Evolutionary conservation across 192 early-diverging fungal species (phyloP).

Genomic region (Entophlyctis helioformis): DNA sequence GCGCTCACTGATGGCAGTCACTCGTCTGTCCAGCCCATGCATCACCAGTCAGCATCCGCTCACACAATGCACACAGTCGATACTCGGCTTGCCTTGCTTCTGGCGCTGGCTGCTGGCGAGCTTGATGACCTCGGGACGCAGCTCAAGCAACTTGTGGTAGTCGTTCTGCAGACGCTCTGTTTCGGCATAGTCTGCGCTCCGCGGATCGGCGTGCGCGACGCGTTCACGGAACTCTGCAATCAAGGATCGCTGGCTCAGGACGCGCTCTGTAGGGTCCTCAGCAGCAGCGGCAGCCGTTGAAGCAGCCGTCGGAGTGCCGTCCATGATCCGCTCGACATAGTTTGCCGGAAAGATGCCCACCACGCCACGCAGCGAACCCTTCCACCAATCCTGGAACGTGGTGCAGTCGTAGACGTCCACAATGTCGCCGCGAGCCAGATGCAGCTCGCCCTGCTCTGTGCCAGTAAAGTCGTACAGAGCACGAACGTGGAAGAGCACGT

Average conservation of each 20-base stretch:
- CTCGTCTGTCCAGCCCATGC: conserved; percentile 42
- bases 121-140: conserved; percentile 76
- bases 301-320: background rate
- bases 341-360: conserved; percentile 96
- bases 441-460: conserved; percentile 82
- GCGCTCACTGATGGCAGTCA: conserved; percentile 58
- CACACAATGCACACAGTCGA: background rate
- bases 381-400: conserved; percentile 97
- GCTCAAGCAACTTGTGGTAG: conserved; percentile 67
- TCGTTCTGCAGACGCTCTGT: conserved; percentile 74
- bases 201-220: conserved; percentile 65
- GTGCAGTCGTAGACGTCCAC: conserved; percentile 84
- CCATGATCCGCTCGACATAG: conserved; percentile 68
- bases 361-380: conserved; percentile 74
- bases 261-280: conserved; percentile 36
- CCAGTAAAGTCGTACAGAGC: conserved; percentile 91
- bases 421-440: conserved; percentile 77
- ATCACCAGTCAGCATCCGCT: background rate
- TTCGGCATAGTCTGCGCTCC: conserved; percentile 72
- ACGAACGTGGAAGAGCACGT: conserved; percentile 66
- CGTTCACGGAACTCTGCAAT: conserved; percentile 67
- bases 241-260: conserved; percentile 57
- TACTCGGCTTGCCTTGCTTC: conserved; percentile 58
- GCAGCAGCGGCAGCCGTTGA: conserved; percentile 2
- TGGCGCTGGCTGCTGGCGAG: conserved; percentile 71